These are phyloP conservation scores for Nicotiana tomentosiformis DNA, from an alignment of 257 asterid species.

Conservation along the genomic window DNA sequence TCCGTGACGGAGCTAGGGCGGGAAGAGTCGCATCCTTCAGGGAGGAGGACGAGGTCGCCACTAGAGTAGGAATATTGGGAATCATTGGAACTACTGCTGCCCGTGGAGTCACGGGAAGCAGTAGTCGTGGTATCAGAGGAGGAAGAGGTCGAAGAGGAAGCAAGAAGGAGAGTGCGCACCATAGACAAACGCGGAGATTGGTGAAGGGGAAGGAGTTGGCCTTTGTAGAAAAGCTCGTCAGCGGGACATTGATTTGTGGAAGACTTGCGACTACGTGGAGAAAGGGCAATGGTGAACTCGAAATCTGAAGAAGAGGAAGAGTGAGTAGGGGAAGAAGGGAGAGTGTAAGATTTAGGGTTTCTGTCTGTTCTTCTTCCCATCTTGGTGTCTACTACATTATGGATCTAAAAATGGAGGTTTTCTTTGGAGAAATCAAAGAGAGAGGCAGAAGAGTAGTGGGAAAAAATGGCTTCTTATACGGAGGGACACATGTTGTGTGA, in stretches of 20 bases:
- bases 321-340: constrained; percentile 85
- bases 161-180: constrained; percentile 66
- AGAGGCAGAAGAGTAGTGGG: constrained; percentile 7
- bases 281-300: constrained; percentile 68
- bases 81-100: constrained; percentile 39
- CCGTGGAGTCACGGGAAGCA: constrained; percentile 67
- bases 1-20: constrained; percentile 69
- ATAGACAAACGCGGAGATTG: constrained; percentile 73
- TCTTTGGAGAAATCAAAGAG: neutral
- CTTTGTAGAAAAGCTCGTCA: constrained; percentile 93
- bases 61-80: constrained; percentile 43
- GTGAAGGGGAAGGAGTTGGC: constrained; percentile 86
- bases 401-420: neutral
- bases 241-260: constrained; percentile 69
- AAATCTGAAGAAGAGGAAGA: constrained; percentile 77
- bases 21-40: constrained; percentile 53
- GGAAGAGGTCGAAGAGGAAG: constrained; percentile 71
- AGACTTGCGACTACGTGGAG: constrained; percentile 45
- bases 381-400: constrained; percentile 17
- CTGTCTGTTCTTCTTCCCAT: constrained; percentile 58
- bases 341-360: constrained; percentile 58
- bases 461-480: constrained; percentile 17
- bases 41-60: constrained; percentile 31
- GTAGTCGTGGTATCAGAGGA: constrained; percentile 76
- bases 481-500: constrained; percentile 10